Evolutionary conservation across 164 flowering plant genomes (phyloP).

Genomic region (Magnolia changhungtana): DNA sequence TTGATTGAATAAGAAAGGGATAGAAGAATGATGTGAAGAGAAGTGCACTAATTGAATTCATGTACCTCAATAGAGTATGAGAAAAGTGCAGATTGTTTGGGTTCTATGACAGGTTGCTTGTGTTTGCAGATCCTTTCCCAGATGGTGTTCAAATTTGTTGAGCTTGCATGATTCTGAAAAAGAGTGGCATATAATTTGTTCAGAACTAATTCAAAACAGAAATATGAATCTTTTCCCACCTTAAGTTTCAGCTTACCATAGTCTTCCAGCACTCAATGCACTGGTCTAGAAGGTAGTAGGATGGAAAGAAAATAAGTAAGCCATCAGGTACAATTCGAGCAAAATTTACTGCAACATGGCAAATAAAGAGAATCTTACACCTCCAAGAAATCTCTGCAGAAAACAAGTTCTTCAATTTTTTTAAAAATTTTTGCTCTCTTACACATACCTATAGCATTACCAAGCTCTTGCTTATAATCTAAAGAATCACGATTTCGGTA

Average conservation of each 20-base stretch:
- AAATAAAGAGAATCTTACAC: slow-evolving; percentile 9
- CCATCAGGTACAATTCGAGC: slow-evolving; percentile 98
- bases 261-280: slow-evolving; percentile 85
- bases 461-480: slow-evolving; percentile 89
- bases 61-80: slow-evolving; percentile 64
- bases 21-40: not conserved
- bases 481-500: slow-evolving; percentile 72
- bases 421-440: not conserved
- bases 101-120: slow-evolving; percentile 94
- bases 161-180: slow-evolving; percentile 45
- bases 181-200: not conserved
- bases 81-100: slow-evolving; percentile 80
- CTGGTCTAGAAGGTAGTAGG: slow-evolving; percentile 80
- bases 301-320: slow-evolving; percentile 91
- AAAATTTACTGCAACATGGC: slow-evolving; percentile 66
- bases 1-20: not conserved
- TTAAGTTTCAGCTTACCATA: slow-evolving; percentile 37
- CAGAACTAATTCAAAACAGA: slow-evolving; percentile 5
- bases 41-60: not conserved
- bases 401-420: slow-evolving; percentile 1
- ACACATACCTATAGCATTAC: slow-evolving; percentile 88
- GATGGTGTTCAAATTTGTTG: slow-evolving; percentile 50
- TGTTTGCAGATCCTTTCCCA: slow-evolving; percentile 96
- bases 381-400: not conserved
- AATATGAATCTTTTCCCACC: not conserved